Percentiles rank a stretch among this genome's conserved stretches.
These are phyloP conservation scores for Limnomonas spitsbergensis DNA, from an alignment of 139 green algal genomes.

Conservation along the genomic window DNA sequence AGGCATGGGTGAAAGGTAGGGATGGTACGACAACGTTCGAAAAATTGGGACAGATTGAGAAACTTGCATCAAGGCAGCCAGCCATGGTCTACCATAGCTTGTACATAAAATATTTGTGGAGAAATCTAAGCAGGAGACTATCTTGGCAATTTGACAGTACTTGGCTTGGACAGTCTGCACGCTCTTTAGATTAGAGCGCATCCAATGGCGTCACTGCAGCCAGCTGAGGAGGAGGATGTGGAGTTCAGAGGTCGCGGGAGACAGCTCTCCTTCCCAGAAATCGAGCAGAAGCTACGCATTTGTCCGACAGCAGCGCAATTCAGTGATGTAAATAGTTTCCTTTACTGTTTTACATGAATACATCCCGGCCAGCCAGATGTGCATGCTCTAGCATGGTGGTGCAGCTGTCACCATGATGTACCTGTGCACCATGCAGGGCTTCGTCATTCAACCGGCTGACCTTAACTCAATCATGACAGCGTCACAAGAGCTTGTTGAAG, in stretches of 20 bases:
- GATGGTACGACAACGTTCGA: too few species aligned
- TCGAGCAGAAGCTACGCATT: constrained; percentile 6
- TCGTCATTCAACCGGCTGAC: constrained; percentile 29
- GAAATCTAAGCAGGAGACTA: too few species aligned
- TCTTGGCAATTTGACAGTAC: too few species aligned
- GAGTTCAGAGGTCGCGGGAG: not conserved
- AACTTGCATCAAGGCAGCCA: too few species aligned
- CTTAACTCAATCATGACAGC: constrained; percentile 30
- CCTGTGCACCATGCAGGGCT: constrained; percentile 25
- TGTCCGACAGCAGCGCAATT: constrained; percentile 14
- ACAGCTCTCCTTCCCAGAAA: not conserved
- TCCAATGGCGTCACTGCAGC: not conserved
- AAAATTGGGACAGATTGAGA: too few species aligned
- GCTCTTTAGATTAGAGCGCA: too few species aligned
- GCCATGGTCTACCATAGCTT: too few species aligned
- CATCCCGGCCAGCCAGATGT: too few species aligned
- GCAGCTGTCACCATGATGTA: not conserved
- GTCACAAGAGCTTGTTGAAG: constrained; percentile 28
- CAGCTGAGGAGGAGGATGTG: not conserved
- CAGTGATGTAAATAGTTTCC: constrained; percentile 5
- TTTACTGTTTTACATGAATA: not conserved
- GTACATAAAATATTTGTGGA: too few species aligned
- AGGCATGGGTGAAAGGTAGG: too few species aligned
- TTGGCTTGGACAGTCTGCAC: too few species aligned
- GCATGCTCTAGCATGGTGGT: too few species aligned